These are phyloP conservation scores for Colletotrichum sp. DNA, from an alignment of 2,329 filamentous ascomycete species.

Conservation along the genomic window DNA sequence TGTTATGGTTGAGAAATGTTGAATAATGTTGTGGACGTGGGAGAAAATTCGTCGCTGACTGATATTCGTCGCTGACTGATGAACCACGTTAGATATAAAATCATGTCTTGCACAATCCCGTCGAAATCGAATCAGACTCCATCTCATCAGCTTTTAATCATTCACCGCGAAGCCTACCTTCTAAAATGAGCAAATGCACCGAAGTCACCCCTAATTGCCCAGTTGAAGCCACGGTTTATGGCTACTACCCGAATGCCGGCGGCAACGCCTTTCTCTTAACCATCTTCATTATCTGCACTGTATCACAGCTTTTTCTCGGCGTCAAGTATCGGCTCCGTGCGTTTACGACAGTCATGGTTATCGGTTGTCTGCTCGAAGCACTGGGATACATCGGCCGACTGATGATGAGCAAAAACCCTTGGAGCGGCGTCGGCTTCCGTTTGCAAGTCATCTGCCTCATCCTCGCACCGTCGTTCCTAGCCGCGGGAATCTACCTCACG, in stretches of 20 bases:
- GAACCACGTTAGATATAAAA: not conserved
- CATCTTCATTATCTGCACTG: not conserved
- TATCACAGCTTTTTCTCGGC: not conserved
- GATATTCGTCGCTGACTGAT: no score
- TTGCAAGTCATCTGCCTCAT: constrained; percentile 14
- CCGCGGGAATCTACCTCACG: constrained; percentile 16
- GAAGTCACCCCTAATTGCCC: not conserved
- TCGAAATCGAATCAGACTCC: not conserved
- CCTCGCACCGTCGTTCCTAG: constrained; percentile 18
- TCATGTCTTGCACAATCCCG: not conserved
- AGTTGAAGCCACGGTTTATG: not conserved
- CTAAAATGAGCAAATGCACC: not conserved
- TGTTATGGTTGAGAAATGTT: no score
- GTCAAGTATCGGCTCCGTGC: not conserved
- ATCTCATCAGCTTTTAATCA: rapidly evolving
- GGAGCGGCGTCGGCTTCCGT: not conserved
- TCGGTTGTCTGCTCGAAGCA: constrained; percentile 17
- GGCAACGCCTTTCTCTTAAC: not conserved
- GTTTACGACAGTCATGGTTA: constrained; percentile 5
- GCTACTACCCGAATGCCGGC: not conserved
- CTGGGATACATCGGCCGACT: constrained; percentile 19
- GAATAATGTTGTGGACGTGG: no score
- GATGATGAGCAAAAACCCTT: constrained; percentile 12
- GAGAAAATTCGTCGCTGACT: no score
- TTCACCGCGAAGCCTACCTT: not conserved